phyloP scores from a whole-genome alignment of 805 yeast genomes.

The Candida takata region DNA sequence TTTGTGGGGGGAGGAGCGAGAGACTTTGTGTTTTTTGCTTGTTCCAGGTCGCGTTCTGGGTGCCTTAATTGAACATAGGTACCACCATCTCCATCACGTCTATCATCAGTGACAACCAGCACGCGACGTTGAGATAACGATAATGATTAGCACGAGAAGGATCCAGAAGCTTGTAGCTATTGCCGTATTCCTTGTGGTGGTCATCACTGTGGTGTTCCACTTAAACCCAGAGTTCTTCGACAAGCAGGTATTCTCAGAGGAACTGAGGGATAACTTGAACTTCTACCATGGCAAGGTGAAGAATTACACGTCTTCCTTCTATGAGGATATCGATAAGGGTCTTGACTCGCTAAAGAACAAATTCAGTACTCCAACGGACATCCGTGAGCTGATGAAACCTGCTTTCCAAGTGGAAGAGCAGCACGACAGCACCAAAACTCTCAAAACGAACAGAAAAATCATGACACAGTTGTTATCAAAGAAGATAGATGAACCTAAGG shows the following conservation, averaged over 20 bases:
- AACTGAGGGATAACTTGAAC: constrained; percentile 7
- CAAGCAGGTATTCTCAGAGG: constrained; percentile 6
- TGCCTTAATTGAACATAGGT: too few species aligned
- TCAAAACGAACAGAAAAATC: constrained; percentile 9
- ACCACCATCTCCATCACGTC: too few species aligned
- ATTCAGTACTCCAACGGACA: constrained; percentile 1
- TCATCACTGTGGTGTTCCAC: constrained; percentile 2
- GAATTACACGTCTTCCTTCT: constrained; percentile 17
- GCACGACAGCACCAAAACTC: constrained; percentile 1
- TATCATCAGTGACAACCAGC: too few species aligned
- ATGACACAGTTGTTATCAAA: constrained; percentile 5
- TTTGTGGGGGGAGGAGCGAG: too few species aligned
- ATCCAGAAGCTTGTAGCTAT: constrained; percentile 9
- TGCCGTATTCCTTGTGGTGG: neutral
- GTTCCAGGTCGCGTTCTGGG: too few species aligned
- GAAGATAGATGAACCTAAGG: constrained; percentile 24
- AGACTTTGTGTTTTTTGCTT: too few species aligned
- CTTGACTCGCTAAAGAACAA: constrained; percentile 1
- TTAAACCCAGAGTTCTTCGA: constrained; percentile 11
- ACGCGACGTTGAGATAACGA: too few species aligned
- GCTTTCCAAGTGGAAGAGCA: constrained; percentile 8
- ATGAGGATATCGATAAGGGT: constrained; percentile 6
- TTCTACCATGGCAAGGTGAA: constrained; percentile 18
- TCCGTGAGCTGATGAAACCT: constrained; percentile 18
- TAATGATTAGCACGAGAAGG: too few species aligned